These are phyloP conservation scores for Ophiostoma montium DNA, from an alignment of 2,329 filamentous ascomycete genomes.

Conservation along the genomic window DNA sequence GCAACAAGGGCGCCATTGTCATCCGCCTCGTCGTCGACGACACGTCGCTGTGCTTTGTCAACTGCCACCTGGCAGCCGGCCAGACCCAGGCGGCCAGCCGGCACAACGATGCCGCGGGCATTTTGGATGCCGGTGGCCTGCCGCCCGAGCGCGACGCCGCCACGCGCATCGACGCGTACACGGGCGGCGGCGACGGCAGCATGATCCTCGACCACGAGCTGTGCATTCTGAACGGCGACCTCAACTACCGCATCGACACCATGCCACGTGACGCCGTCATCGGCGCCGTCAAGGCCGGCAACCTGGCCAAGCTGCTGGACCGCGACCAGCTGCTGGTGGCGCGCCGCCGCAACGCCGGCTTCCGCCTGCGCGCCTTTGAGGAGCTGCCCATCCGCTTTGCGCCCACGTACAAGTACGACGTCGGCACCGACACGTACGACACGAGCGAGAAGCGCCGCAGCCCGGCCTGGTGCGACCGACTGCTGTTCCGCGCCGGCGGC, in stretches of 20 bases:
- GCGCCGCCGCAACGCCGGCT: conserved; percentile 75
- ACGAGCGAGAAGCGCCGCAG: conserved; percentile 86
- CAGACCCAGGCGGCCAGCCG: conserved; percentile 81
- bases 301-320: conserved; percentile 75
- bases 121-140: conserved; percentile 68
- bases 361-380: conserved; percentile 78
- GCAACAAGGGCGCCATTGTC: conserved; percentile 89
- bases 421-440: conserved; percentile 88
- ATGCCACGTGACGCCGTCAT: conserved; percentile 92
- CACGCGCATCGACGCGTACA: conserved; percentile 61
- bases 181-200: conserved; percentile 84
- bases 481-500: conserved; percentile 60
- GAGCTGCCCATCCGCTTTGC: conserved; percentile 84
- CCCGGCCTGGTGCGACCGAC: conserved; percentile 90
- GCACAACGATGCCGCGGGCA: conserved; percentile 83
- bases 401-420: conserved; percentile 97
- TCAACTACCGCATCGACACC: conserved; percentile 96
- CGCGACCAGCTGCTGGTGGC: conserved; percentile 87
- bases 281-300: conserved; percentile 65
- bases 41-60: conserved; percentile 88
- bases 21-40: conserved; percentile 91
- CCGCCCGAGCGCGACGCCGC: conserved; percentile 54
- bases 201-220: conserved; percentile 96
- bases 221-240: conserved; percentile 88
- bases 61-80: conserved; percentile 91